Conservation (phyloP, 2,329 filamentous ascomycete genomes). For the Aspergillus sp. region DNA sequence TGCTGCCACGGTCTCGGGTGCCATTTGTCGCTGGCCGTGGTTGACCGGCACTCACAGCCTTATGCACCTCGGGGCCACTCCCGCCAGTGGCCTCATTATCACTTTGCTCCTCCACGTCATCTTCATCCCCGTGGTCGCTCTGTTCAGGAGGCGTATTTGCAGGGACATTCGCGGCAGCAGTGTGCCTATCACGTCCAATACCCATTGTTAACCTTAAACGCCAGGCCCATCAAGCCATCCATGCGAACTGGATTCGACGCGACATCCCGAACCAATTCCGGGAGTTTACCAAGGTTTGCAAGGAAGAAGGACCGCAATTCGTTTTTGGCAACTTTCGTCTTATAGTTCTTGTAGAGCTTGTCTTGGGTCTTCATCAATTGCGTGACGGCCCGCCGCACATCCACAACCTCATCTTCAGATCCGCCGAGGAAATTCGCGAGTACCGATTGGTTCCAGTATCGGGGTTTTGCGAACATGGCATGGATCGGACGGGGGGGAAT, state of each 20-base stretch:
- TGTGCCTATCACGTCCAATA: neutral
- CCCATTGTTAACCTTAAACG: conserved; percentile 1
- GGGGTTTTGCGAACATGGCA: neutral
- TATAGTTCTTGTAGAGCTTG: neutral
- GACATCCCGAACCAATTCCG: neutral
- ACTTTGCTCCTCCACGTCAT: neutral
- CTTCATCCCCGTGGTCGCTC: neutral
- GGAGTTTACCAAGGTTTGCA: neutral
- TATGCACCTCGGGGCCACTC: neutral
- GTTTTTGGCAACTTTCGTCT: neutral
- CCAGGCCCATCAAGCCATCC: conserved; percentile 1
- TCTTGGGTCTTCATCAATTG: neutral
- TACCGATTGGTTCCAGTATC: conserved; percentile 1
- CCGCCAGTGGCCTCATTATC: neutral
- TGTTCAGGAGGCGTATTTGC: neutral
- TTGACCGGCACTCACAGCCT: neutral
- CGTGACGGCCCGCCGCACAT: neutral
- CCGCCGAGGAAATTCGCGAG: conserved; percentile 1
- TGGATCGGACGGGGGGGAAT: neutral
- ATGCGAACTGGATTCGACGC: neutral
- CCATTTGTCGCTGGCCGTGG: neutral
- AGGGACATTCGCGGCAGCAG: too few species aligned
- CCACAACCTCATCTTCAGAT: neutral
- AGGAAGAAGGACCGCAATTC: neutral
- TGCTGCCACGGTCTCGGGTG: neutral